A percentile compares a stretch with the other conserved stretches of the same genome.
These are phyloP conservation scores for Myriosclerotinia duriaeana DNA, from an alignment of 2,329 filamentous ascomycete genomes.

Conservation along the genomic window DNA sequence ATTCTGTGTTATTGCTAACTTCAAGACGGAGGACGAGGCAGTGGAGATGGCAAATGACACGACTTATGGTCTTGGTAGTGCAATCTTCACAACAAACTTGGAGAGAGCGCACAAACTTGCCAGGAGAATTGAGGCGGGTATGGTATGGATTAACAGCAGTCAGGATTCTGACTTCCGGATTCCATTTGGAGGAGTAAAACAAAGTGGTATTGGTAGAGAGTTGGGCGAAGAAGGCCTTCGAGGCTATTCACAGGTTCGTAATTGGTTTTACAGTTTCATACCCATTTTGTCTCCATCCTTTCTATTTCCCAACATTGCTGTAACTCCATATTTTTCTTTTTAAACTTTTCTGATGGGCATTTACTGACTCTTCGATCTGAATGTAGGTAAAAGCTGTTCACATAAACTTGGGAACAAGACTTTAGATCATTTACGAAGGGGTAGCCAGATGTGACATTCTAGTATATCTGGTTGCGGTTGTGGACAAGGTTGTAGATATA, in stretches of 20 bases:
- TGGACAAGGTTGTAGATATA: no score
- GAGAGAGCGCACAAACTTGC: conserved; percentile 46
- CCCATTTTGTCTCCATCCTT: no score
- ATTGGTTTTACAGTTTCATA: no score
- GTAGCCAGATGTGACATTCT: no score
- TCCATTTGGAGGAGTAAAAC: conserved; percentile 60
- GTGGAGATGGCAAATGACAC: conserved; percentile 55
- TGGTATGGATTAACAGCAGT: conserved; percentile 48
- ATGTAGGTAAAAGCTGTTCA: conserved; percentile 46
- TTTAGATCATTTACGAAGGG: conserved; percentile 32
- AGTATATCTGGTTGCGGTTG: neutral
- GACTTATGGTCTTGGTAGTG: conserved; percentile 55
- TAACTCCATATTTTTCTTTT: no score
- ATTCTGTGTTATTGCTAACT: conserved; percentile 52
- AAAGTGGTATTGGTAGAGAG: conserved; percentile 57
- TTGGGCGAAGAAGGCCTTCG: conserved; percentile 47
- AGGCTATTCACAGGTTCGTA: no score
- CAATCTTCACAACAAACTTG: conserved; percentile 57
- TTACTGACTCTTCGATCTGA: no score
- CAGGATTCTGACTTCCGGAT: conserved; percentile 46
- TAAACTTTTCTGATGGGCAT: no score
- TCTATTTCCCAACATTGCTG: no score
- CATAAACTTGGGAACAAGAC: conserved; percentile 40
- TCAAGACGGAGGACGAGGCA: conserved; percentile 57
- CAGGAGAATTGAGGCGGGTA: conserved; percentile 56